Evolutionary conservation across 1,284 basidiomycete genomes (phyloP).

Genomic region (Phenoliferia sp.): DNA sequence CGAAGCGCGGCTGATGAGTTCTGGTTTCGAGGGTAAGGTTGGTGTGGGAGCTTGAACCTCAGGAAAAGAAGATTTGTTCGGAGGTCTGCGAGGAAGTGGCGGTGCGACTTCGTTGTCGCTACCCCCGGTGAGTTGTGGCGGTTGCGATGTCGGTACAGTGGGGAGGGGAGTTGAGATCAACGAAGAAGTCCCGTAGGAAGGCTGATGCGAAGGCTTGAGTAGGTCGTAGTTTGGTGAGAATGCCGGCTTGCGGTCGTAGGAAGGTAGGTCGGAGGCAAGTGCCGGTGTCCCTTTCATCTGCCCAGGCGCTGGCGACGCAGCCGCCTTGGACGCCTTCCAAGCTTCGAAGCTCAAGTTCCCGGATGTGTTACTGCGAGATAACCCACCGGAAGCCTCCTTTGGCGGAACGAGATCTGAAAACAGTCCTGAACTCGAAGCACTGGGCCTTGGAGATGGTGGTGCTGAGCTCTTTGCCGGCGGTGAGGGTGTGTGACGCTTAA

Average conservation of each 20-base stretch:
- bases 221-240: neutral
- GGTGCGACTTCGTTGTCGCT: constrained; percentile 9
- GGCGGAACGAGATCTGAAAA: constrained; percentile 16
- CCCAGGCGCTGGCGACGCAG: neutral
- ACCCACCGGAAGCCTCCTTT: no score
- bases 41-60: neutral
- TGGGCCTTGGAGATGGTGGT: no score
- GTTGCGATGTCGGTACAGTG: constrained; percentile 1
- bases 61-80: neutral
- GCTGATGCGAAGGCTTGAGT: neutral
- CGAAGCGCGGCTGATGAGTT: constrained; percentile 29
- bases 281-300: neutral
- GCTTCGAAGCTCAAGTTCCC: no score
- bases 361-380: no score
- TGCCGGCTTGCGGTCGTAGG: neutral
- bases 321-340: neutral
- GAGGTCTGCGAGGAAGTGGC: constrained; percentile 19
- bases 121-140: constrained; percentile 11
- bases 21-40: constrained; percentile 16
- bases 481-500: neutral
- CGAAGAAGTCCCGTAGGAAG: neutral
- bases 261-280: neutral
- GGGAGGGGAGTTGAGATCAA: neutral
- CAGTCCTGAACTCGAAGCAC: no score
- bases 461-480: neutral